Evolutionary conservation across 129 eudicot species (phyloP), one percentile per base, ranked within the genome.

Genomic region (Centaurea solstitialis): DNA sequence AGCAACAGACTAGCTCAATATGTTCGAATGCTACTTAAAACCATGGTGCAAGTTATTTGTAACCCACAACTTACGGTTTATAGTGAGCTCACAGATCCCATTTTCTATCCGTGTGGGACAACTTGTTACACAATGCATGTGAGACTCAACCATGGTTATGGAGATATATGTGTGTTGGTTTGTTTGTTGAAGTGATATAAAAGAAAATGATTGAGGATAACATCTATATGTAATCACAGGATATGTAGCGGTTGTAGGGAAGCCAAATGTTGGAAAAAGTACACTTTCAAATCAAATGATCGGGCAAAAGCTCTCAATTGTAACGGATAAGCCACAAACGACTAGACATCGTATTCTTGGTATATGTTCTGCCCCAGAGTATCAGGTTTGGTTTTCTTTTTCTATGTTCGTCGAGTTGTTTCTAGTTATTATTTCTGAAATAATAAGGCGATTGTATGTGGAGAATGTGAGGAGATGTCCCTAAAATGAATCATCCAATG

Each of bases 211-310:
- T 43, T 43, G 20, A 15, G 5, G 72, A 57, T 76, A 41, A 78
- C 24, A 17, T 70, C 11, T 39, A 66, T 67, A 18, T 30, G 9
- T 80, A 11, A 83, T 76, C 57, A 81, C 90, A 92, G 97, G 99
- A 76, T 96, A 91, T 82, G 92, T 96, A 79, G 99, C 99, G 71
- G 97, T 96, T 35, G 87, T 96, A 41, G 99, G 99, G 35, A 89
- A 88, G 86, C 99, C 99, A 69, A 96, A 96, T 91, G 99, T 96
- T 37, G 99, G 99, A 71, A 96, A 96, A 73, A 96, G 99, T 82
- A 93, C 99, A n/a, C 98, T 96, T 74, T 93, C 94, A n/a, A 96
- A 96, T 62, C 99, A 96, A 86, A 96, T 96, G 95, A 50, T 96
- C 22, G 99, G 99, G 21, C 99, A 96, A 84, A 96, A 96, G 88